Evolutionary conservation across 2,329 filamentous ascomycete genomes (phyloP).

Genomic region (Teratosphaeria epicoccoides): DNA sequence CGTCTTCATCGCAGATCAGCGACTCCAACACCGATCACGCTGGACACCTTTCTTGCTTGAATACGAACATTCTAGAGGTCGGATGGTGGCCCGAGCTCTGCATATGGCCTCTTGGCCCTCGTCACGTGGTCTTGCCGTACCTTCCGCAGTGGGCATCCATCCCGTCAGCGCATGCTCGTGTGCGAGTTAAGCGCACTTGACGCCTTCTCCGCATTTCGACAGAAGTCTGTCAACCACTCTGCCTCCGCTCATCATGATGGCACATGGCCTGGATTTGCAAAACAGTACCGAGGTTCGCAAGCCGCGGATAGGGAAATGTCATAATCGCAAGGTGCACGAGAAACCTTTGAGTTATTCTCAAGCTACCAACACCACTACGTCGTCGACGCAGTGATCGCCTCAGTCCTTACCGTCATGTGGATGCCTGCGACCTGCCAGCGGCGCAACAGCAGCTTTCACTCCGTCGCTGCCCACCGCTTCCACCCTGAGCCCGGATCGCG

Average conservation of each 20-base stretch:
- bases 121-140: neutral
- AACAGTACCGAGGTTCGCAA: neutral
- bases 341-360: no score
- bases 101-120: neutral
- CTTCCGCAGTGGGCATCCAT: neutral
- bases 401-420: no score
- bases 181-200: neutral
- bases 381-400: no score
- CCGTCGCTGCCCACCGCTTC: no score
- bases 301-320: no score
- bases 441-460: no score
- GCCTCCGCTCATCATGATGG: no score
- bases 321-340: no score
- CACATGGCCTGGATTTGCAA: neutral
- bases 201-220: neutral
- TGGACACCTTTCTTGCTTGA: neutral
- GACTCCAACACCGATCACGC: neutral
- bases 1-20: neutral
- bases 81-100: neutral
- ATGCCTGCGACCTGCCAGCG: no score
- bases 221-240: neutral
- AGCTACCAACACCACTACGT: no score
- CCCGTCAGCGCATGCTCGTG: neutral
- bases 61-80: neutral
- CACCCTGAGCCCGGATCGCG: no score